phyloP scores from a whole-genome alignment of 2,329 filamentous ascomycete species.

The Colletotrichum chrysophilum region DNA sequence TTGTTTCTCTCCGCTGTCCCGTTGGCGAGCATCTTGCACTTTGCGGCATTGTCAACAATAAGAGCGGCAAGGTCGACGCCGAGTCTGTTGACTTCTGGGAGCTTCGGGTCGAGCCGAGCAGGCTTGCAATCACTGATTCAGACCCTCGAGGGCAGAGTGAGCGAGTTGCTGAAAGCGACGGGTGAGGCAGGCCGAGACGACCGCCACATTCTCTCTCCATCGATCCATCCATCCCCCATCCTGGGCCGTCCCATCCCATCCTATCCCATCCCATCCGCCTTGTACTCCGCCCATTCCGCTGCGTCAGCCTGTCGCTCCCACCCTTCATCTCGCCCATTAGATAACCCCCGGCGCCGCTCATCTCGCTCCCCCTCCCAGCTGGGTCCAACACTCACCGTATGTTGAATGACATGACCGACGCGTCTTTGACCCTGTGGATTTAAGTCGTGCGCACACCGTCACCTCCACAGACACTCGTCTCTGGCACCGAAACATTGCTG shows the following conservation, averaged over 20 bases:
- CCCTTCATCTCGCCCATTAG: conserved; percentile 21
- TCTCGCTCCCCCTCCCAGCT: conserved; percentile 21
- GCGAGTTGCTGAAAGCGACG: conserved; percentile 13
- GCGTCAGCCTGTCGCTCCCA: conserved; percentile 22
- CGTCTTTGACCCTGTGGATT: conserved; percentile 13
- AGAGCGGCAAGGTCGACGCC: neutral
- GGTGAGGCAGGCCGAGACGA: conserved; percentile 21
- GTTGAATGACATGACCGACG: conserved; percentile 19
- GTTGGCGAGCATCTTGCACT: neutral
- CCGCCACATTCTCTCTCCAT: conserved; percentile 12
- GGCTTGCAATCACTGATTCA: neutral
- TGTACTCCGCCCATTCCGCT: conserved; percentile 22
- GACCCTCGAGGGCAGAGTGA: neutral
- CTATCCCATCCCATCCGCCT: conserved; percentile 17
- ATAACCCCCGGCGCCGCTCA: conserved; percentile 23
- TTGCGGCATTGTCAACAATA: neutral
- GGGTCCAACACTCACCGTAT: conserved; percentile 21
- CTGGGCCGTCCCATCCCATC: conserved; percentile 14
- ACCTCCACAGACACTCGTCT: conserved; percentile 4
- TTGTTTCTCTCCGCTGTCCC: conserved; percentile 9
- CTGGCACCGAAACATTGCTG: conserved; percentile 8
- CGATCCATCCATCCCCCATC: conserved; percentile 5
- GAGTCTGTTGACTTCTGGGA: neutral
- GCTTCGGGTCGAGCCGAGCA: conserved; percentile 5
- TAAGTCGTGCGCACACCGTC: conserved; percentile 17